phyloP scores from a whole-genome alignment of 1,284 basidiomycete species.

The Sphaerobolus stellatus region DNA sequence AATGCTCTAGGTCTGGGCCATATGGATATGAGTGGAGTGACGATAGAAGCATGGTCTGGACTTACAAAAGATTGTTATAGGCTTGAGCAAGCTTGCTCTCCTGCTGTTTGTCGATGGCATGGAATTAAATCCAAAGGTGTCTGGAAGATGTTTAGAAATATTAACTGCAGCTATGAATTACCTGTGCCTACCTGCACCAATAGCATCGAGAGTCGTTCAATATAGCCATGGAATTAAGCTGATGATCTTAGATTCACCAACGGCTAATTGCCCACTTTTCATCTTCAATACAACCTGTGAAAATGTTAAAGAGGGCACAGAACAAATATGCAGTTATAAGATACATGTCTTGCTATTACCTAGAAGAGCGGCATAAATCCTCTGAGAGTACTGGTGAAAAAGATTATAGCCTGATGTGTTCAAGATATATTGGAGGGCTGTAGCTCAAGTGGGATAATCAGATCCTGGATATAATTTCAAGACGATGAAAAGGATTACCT shows the following conservation, averaged over 20 bases:
- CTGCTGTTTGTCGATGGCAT: slow-evolving; percentile 19
- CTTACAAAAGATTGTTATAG: slow-evolving; percentile 22
- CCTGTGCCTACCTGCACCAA: slow-evolving; percentile 16
- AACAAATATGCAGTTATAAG: too few relatives aligned
- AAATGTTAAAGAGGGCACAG: background rate
- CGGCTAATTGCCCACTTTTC: slow-evolving; percentile 11
- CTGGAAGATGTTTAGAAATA: background rate
- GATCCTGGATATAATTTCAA: too few relatives aligned
- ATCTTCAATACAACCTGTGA: slow-evolving; percentile 21
- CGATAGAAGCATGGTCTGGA: too few relatives aligned
- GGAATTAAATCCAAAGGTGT: slow-evolving; percentile 27
- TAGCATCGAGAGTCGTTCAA: slow-evolving; percentile 23
- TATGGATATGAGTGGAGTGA: background rate
- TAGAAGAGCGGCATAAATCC: slow-evolving; percentile 22
- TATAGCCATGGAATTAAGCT: slow-evolving; percentile 22
- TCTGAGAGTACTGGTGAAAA: slow-evolving; percentile 22
- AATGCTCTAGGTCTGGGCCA: background rate
- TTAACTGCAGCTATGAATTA: background rate
- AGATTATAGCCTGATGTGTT: slow-evolving; percentile 21
- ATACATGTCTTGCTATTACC: slow-evolving; percentile 14
- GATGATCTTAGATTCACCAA: slow-evolving; percentile 10
- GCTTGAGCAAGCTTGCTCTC: slow-evolving; percentile 15
- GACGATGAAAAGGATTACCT: too few relatives aligned
- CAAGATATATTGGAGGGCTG: slow-evolving; percentile 14
- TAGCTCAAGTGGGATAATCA: too few relatives aligned